Conservation (phyloP, 2,329 filamentous ascomycete genomes). For the Colletotrichum paranaense region DNA sequence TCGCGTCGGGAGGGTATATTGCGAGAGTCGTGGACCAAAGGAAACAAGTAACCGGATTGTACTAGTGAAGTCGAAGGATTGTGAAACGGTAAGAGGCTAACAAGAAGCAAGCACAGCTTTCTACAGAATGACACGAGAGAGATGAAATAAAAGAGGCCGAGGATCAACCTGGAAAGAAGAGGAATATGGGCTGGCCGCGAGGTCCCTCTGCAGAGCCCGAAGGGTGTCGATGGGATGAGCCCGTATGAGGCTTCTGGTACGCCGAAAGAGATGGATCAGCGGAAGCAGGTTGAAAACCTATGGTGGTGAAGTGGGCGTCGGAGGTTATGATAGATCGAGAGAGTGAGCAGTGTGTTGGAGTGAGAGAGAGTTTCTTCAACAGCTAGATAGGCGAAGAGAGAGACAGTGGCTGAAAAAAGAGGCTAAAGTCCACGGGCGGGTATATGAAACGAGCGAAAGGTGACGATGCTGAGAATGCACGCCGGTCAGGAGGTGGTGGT, state of each 20-base stretch:
- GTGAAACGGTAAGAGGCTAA: slow-evolving; percentile 20
- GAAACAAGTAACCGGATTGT: slow-evolving; percentile 23
- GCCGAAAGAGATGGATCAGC: slow-evolving; percentile 19
- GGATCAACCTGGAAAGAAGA: slow-evolving; percentile 70
- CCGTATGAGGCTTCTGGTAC: slow-evolving; percentile 16
- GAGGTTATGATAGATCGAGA: slow-evolving; percentile 30
- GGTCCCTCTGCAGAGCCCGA: slow-evolving; percentile 38
- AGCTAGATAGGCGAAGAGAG: slow-evolving; percentile 36
- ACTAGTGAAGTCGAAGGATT: slow-evolving; percentile 17
- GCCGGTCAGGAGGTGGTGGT: slow-evolving; percentile 35
- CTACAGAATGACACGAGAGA: slow-evolving; percentile 14
- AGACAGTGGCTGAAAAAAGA: slow-evolving; percentile 37
- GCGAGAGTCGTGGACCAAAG: slow-evolving; percentile 34
- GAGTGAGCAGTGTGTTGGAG: slow-evolving; percentile 8
- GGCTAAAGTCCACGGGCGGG: slow-evolving; percentile 37
- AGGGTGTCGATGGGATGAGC: slow-evolving; percentile 23
- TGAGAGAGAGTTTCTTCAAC: slow-evolving; percentile 35
- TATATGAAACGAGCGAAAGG: slow-evolving; percentile 42
- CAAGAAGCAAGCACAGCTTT: slow-evolving; percentile 37
- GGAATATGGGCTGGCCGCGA: slow-evolving; percentile 40
- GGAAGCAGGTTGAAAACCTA: not conserved
- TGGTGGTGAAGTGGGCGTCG: slow-evolving; percentile 10
- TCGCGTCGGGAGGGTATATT: slow-evolving; percentile 35
- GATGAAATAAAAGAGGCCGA: slow-evolving; percentile 57
- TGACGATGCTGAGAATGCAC: slow-evolving; percentile 37